phyloP scores from a whole-genome alignment of 2,329 filamentous ascomycete species.

The Aureobasidium mangrovei region DNA sequence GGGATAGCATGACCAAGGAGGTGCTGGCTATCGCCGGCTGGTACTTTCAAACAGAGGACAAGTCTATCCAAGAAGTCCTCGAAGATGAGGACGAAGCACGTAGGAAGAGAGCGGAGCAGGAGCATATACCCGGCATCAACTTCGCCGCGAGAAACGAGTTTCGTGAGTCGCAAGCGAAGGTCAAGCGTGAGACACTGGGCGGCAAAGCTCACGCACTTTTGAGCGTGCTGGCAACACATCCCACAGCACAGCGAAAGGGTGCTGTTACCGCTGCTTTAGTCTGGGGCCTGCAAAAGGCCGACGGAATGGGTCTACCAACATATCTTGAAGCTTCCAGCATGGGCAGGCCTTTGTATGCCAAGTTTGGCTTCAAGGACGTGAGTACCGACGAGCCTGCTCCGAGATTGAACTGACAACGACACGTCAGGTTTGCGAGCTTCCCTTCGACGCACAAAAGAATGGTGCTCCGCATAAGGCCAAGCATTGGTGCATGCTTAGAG shows the following conservation, averaged over 20 bases:
- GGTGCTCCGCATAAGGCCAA: conserved; percentile 13
- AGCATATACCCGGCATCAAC: conserved; percentile 15
- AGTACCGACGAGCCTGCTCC: not conserved
- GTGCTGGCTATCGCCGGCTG: conserved; percentile 16
- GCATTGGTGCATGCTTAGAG: conserved; percentile 20
- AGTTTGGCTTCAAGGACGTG: conserved; percentile 24
- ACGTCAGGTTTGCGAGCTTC: not conserved
- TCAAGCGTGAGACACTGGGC: conserved; percentile 12
- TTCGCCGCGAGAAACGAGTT: conserved; percentile 14
- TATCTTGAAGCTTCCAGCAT: conserved; percentile 30
- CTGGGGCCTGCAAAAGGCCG: conserved; percentile 30
- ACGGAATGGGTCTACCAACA: conserved; percentile 24
- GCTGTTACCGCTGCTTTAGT: conserved; percentile 28
- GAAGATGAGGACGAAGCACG: conserved; percentile 8
- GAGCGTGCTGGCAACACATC: conserved; percentile 24
- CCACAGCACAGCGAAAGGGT: conserved; percentile 29
- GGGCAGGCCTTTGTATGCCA: conserved; percentile 31
- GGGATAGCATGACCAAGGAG: conserved; percentile 10
- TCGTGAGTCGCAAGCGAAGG: conserved; percentile 7
- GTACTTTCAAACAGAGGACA: conserved; percentile 6
- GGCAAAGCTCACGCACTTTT: conserved; percentile 17
- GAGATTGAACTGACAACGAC: not conserved
- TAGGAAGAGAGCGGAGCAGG: conserved; percentile 7
- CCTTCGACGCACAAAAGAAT: conserved; percentile 17
- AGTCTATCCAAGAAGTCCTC: conserved; percentile 8